Evolutionary conservation across 1,284 basidiomycete species (phyloP), one percentile per base, ranked within the genome.

Genomic region (Sphagnurus paluster): DNA sequence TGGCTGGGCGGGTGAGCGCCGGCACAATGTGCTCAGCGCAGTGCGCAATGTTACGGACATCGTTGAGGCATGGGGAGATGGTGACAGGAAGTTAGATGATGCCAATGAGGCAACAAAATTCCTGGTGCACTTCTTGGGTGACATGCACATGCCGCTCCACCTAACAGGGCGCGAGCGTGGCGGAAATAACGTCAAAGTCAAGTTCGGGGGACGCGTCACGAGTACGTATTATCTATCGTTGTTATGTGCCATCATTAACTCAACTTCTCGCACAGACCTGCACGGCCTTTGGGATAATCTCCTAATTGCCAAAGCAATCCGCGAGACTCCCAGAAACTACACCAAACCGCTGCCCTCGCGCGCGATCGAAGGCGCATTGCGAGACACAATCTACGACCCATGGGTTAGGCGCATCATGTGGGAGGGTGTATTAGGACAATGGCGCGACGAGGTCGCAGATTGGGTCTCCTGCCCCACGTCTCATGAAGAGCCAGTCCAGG

Each of bases 71-170:
- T 53, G 38, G 8, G 51, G 52, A 11, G 25, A 26, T 10, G 52
- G 53, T 13, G 52, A 59, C 34, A 5, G 46, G 16, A 3, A 19
- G 40, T 2, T 20, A 34, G 16, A 33, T n/a, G 4, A 49, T 35
- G 17, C 76, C 4, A 75, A 76, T 56, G 84, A 87, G 60, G 88
- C 92, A 1, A 73, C 96, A 59, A 89, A 91, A 62, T 97, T 96
- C 72, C 71, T 98, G 39, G 80, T 93, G 28, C 94, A 98, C 63
- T 93, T 93, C 53, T 51, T 95, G 7, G 94, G 94, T 0, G 94
- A 97, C 61, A 74, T 95, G 74, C 93, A 96, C 60, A 87, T 89
- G 77, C 93, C 93, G 7, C 71, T 97, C 40, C 94, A 98, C 64
- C 76, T 97, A 33, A 88, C 89, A 0, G 91, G 92, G 2, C 74